Evolutionary conservation across 2,329 filamentous ascomycete genomes (phyloP).

Genomic region (Xylariaceae sp.): DNA sequence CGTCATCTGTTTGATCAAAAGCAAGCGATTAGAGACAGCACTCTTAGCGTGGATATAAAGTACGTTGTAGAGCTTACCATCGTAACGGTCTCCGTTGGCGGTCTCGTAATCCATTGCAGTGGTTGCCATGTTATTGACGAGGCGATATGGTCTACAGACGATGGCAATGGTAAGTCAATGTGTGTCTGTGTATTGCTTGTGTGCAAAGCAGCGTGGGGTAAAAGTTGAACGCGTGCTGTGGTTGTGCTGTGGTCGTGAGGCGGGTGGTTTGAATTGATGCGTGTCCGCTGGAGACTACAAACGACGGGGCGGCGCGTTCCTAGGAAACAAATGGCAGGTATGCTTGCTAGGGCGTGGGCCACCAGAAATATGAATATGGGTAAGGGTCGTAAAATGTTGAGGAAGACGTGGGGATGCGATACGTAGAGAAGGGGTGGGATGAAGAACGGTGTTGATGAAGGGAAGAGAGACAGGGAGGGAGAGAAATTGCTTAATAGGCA

Average conservation of each 20-base stretch:
- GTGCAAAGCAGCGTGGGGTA: constrained; percentile 11
- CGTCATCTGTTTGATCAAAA: constrained; percentile 45
- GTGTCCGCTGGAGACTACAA: background rate
- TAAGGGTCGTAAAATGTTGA: background rate
- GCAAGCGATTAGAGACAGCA: constrained; percentile 18
- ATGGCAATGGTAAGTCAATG: constrained; percentile 20
- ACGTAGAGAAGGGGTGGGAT: background rate
- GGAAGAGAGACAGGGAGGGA: background rate
- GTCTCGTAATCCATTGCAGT: constrained; percentile 67
- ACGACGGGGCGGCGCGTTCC: background rate
- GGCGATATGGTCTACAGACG: constrained; percentile 2
- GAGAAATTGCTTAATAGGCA: background rate
- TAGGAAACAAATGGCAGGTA: background rate
- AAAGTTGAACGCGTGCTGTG: constrained; percentile 3
- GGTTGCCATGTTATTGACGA: constrained; percentile 47
- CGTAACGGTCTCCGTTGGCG: constrained; percentile 60
- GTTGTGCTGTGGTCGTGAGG: background rate
- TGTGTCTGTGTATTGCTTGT: background rate
- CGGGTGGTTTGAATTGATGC: constrained; percentile 1
- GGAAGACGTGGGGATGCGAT: background rate
- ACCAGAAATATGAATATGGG: background rate
- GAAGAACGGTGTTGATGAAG: background rate
- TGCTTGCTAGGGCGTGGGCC: background rate
- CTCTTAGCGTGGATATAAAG: background rate
- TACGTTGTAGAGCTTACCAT: constrained; percentile 44